Evolutionary conservation across 2,329 filamentous ascomycete species (phyloP).

Genomic region (Gnomoniopsis smithogilvyi): DNA sequence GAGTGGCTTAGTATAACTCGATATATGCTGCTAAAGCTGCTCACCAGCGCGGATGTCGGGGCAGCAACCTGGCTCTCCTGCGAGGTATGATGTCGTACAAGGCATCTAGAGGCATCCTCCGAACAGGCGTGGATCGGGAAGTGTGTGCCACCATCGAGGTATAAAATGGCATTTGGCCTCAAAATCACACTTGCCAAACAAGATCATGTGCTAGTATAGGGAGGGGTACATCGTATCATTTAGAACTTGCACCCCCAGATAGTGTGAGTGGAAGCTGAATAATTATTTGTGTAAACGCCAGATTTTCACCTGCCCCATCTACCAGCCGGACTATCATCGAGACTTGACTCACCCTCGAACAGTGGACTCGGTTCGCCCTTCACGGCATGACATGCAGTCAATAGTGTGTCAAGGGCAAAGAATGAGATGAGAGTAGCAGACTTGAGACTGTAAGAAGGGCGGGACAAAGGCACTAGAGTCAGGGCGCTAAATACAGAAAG

Average conservation of each 20-base stretch:
- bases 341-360: background rate
- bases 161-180: background rate
- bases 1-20: too few relatives aligned
- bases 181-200: background rate
- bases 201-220: background rate
- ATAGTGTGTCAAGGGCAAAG: background rate
- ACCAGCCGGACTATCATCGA: background rate
- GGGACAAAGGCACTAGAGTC: background rate
- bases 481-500: background rate
- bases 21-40: too few relatives aligned
- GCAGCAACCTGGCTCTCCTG: background rate
- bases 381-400: background rate
- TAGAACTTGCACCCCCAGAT: background rate
- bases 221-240: background rate
- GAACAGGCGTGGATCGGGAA: background rate
- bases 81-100: too few relatives aligned
- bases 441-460: background rate
- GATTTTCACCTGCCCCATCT: background rate
- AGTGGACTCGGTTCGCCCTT: background rate
- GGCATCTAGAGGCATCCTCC: background rate
- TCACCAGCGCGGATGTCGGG: background rate
- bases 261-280: background rate
- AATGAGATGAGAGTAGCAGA: background rate
- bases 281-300: too few relatives aligned
- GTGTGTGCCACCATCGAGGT: background rate